Conservation (phyloP, 306 rosid genomes). For the Acacia confusa region DNA sequence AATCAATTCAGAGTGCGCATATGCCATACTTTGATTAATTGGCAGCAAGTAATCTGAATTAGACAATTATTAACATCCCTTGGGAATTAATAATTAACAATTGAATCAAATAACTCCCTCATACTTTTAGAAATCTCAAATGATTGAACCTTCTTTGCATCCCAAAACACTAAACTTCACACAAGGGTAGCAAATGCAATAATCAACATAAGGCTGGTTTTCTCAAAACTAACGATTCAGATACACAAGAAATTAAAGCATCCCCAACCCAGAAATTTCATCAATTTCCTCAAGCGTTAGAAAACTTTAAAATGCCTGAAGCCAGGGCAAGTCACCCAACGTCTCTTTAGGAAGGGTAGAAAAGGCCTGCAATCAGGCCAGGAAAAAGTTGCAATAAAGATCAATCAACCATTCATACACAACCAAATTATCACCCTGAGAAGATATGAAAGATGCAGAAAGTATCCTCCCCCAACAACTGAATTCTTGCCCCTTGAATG, state of each 20-base stretch:
- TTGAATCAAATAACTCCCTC: neutral
- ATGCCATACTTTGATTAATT: neutral
- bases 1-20: neutral
- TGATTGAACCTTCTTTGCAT: neutral
- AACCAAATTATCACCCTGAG: neutral
- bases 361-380: neutral
- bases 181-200: neutral
- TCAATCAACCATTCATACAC: neutral
- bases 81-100: conserved; percentile 9
- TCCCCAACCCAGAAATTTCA: neutral
- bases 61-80: conserved; percentile 18
- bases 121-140: neutral
- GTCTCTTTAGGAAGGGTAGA: neutral
- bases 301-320: neutral
- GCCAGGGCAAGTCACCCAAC: neutral
- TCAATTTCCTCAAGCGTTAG: neutral
- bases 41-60: conserved; percentile 5
- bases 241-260: neutral
- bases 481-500: neutral
- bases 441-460: neutral
- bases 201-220: neutral
- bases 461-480: neutral
- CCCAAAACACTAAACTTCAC: neutral
- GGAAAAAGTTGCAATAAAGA: neutral
- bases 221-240: neutral